Evolutionary conservation across 805 yeast genomes (phyloP).

Genomic region (Soucietia sequanensis): DNA sequence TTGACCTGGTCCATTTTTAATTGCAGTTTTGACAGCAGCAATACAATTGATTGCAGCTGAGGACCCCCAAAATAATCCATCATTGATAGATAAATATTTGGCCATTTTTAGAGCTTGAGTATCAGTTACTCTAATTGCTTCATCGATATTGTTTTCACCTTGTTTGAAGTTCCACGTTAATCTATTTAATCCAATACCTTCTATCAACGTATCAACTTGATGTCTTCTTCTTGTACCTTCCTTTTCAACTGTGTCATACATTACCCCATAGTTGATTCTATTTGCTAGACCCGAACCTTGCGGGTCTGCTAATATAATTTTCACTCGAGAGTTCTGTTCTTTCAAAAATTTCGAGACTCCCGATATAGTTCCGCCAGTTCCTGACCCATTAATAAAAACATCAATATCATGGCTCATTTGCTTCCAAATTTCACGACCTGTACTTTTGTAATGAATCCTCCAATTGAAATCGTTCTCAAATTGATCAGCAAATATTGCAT

Average conservation of each 20-base stretch:
- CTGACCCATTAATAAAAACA: constrained; percentile 86
- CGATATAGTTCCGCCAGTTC: constrained; percentile 96
- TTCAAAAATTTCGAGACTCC: constrained; percentile 82
- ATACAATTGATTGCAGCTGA: constrained; percentile 94
- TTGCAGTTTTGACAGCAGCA: constrained; percentile 65
- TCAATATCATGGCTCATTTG: constrained; percentile 64
- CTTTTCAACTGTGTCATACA: constrained; percentile 85
- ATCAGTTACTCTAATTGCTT: constrained; percentile 76
- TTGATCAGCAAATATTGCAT: constrained; percentile 90
- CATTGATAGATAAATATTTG: constrained; percentile 70
- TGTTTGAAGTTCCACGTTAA: constrained; percentile 75
- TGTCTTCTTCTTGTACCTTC: constrained; percentile 95
- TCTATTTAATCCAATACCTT: constrained; percentile 90
- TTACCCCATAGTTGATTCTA: constrained; percentile 83
- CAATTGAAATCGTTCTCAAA: constrained; percentile 93
- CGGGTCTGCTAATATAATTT: constrained; percentile 82
- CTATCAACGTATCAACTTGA: constrained; percentile 92
- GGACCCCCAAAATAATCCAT: constrained; percentile 89
- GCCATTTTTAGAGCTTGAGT: constrained; percentile 88
- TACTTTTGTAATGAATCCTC: constrained; percentile 74
- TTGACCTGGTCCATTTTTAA: constrained; percentile 53
- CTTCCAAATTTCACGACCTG: constrained; percentile 89
- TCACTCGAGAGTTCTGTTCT: constrained; percentile 49
- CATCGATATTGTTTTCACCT: constrained; percentile 73
- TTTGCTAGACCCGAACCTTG: constrained; percentile 93